Conservation (phyloP, 441 rosid species). For the Isatis lusitanica region DNA sequence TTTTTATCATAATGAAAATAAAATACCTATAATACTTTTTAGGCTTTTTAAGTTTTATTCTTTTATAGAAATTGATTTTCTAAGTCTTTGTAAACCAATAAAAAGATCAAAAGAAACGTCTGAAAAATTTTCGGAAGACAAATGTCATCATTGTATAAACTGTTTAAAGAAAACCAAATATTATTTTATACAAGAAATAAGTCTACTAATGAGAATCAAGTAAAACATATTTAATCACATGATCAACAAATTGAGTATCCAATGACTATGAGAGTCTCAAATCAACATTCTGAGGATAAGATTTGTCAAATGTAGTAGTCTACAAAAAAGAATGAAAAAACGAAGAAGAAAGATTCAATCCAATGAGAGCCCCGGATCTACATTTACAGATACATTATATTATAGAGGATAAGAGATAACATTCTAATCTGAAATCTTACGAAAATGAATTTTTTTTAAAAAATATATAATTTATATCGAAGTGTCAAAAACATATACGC, state of each 20-base stretch:
- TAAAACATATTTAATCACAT: neutral
- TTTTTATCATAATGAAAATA: neutral
- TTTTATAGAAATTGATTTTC: too few species aligned
- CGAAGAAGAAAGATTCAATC: neutral
- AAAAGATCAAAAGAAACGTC: too few species aligned
- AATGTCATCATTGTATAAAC: too few species aligned
- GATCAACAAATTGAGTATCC: conserved; percentile 3
- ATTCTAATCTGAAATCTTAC: neutral
- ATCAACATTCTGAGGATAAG: conserved; percentile 23
- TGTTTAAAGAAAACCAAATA: too few species aligned
- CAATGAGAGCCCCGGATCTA: neutral
- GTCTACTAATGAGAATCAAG: neutral
- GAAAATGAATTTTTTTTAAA: neutral
- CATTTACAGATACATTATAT: neutral
- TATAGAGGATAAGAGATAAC: neutral
- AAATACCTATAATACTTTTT: neutral
- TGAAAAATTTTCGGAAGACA: too few species aligned
- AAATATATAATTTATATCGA: neutral
- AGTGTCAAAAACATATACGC: conserved; percentile 10
- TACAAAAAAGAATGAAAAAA: too few species aligned
- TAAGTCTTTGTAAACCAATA: too few species aligned
- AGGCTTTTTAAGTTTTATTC: too few species aligned
- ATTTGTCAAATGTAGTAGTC: conserved; percentile 13
- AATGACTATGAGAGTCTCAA: neutral
- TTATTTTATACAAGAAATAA: neutral